Base-by-base conservation (phyloP, 2,329 filamentous ascomycete species). In the Diaporthe sp. region DNA sequence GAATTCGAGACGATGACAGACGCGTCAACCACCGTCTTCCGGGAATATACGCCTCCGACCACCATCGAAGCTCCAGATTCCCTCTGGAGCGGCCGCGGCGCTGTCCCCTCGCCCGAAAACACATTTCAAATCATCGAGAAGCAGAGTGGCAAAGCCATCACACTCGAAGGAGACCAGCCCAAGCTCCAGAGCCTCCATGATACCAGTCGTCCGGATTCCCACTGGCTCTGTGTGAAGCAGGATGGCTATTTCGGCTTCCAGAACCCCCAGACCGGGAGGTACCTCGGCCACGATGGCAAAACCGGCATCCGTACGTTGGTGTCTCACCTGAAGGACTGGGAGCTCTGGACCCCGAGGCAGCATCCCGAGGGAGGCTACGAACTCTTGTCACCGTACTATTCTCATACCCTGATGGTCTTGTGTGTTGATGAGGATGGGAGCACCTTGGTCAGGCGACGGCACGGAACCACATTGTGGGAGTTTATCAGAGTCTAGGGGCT, bases 191-290 rank as follows among this genome's bases (percentile, higher is more conserved):
- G 9, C 15, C 12, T 62, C 37, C 8, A 7, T 0, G 3, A 5
- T 19, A 5, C 39, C 7, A 28, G 13, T 0, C 3, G 0, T 2
- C 3, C 0, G 37, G n/a, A 19, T 2, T 31, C 37, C 0, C 58
- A 62, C n/a, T 62, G 58, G 58, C n/a, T 44, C n/a, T 62, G 58
- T 15, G 13, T 62, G 15, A 44, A 44, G n/a, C 37, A 62, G 15
- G 1, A 62, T 44, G 60, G 60, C 6, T 62, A 44, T 3, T 62
- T 44, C 1, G 60, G 60, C 1, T 62, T 62, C 22, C 39, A 44
- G 4, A 19, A 28, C 10, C n/a, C n/a, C n/a, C 3, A 12, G 1
- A 62, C 60, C 7, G 60, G 60, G 2, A 13, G 3, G 5, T 62
- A 62, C 25, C 60, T 62, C 13, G 60, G 60, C 3, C 39, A 62